Base-by-base conservation (phyloP, 805 yeast genomes). In the Yarrowia keelungensis region DNA sequence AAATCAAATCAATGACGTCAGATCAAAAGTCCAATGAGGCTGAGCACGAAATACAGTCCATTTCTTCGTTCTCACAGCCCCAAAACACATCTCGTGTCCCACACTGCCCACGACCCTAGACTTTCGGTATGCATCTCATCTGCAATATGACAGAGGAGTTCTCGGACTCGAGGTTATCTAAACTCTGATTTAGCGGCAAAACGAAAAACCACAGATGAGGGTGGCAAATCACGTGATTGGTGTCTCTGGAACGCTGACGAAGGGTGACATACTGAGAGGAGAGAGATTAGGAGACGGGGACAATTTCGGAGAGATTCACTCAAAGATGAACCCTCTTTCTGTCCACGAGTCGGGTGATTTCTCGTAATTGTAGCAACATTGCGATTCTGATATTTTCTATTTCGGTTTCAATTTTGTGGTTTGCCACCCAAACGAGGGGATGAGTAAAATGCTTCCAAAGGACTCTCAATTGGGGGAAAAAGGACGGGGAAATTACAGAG, bases 161-260 rank as follows among this genome's bases (percentile, higher is more conserved):
- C 15, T 12, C 10, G 47, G 26, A 12, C 46, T 56, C 26, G 47
- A 26, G 38, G 38, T 42, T 56, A 56, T 56, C 62, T 22, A 15
- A 56, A 56, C 47, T 22, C 10, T 56, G 32, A 10, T 41, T 56
- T 19, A 19, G 19, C 45, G 59, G 14, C 16, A 19, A 53, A 53
- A 53, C 59, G 59, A 53, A 53, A 53, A 53, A 36, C 38, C 11
- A 11, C 12, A 38, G 12, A 10, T 36, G 22, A 22, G 47, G 62
- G 62, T 56, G 62, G 62, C 62, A 41, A 56, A 56, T 56, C 62
- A 56, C 62, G 62, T 56, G 62, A 56, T 22, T n/a, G 61, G 36
- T 41, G 1, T 14, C 22, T 51, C 16, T 12, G 59, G 45, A 38
- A 53, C 32, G 16, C 11, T 19, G 16, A 19, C 32, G 45, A 53